Base-by-base conservation (phyloP, 2,329 filamentous ascomycete species). In the Diplodia sapinea region DNA sequence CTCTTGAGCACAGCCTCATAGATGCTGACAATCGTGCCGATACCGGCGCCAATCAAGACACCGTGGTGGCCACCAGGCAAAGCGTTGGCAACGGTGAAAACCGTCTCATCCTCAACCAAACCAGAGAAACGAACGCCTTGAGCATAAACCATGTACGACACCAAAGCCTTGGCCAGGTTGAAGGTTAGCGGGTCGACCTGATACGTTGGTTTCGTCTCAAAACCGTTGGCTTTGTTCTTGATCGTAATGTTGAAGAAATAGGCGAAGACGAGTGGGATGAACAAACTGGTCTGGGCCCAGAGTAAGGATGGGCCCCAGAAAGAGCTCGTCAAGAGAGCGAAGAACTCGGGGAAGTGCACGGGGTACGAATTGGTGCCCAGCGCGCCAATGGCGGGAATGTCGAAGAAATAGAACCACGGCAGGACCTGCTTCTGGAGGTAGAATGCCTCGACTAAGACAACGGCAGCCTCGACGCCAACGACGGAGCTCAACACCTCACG, bases 241-340 rank as follows among this genome's bases (percentile, higher is more conserved):
- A 86, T 80, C 49, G 89, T 92, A 74, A 97, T 79, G 80, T 98
- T 98, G 86, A 96, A 91, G 78, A 97, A 96, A 82, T 95, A 98
- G 31, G 91, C 92, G 51, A 88, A 83, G 38, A 91, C 70, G 61
- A 89, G 82, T 1, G 94, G 94, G 33, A 94, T 71, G 52, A 91
- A 74, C 66, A 92, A 78, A 75, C 87, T 91, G 11, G 93, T 95
- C 43, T 89, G 77, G 5, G 87, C 77, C 93, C 94, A 98, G 23
- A 93, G 84, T 8, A 89, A 83, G 66, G 91, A 87, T 0, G 94
- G 91, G 0, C 87, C 89, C 94, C 94, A 98, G 85, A 97, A 98
- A 31, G 86, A 86, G 49, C 85, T 82, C 1, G 90, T 91, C 47
- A 96, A 79, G 9, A 97, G 82, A 36, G 90, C 80, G 79, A 95